These are phyloP conservation scores for Vinca minor DNA, from an alignment of 257 asterid species.

Conservation along the genomic window DNA sequence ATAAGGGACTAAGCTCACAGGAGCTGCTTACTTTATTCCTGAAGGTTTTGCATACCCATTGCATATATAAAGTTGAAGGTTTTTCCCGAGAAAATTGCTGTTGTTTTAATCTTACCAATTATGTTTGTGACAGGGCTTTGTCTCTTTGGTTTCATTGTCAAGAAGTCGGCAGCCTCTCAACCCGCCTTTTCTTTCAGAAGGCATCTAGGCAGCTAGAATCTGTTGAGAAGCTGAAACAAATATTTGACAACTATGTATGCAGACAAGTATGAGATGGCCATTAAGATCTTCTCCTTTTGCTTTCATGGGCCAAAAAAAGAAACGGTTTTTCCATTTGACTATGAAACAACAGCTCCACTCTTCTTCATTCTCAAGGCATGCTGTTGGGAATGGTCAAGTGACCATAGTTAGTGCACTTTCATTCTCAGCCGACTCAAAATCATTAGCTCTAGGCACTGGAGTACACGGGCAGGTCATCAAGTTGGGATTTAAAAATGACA, in stretches of 20 bases:
- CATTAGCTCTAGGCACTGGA: conserved; percentile 9
- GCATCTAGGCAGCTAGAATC: not conserved
- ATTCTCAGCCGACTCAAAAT: conserved; percentile 6
- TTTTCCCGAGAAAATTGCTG: not conserved
- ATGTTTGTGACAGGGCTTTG: not conserved
- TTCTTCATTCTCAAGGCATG: not conserved
- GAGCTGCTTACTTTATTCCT: not conserved
- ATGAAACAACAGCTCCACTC: not conserved
- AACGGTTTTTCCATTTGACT: not conserved
- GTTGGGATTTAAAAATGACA: conserved; percentile 38
- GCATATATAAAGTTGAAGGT: not conserved
- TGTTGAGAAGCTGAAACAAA: not conserved
- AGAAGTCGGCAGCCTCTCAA: not conserved
- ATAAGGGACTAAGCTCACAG: not conserved
- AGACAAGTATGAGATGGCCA: not conserved
- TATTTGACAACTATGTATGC: not conserved
- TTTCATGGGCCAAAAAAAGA: not conserved
- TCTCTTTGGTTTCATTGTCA: not conserved
- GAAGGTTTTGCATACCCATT: not conserved
- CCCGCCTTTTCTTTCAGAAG: not conserved
- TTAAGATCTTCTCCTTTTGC: not conserved
- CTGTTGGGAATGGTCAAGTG: conserved; percentile 7
- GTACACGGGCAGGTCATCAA: conserved; percentile 14
- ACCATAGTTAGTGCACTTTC: conserved; percentile 13
- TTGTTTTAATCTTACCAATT: not conserved